Base-by-base conservation (phyloP, 805 yeast species). In the Candida chilensis region DNA sequence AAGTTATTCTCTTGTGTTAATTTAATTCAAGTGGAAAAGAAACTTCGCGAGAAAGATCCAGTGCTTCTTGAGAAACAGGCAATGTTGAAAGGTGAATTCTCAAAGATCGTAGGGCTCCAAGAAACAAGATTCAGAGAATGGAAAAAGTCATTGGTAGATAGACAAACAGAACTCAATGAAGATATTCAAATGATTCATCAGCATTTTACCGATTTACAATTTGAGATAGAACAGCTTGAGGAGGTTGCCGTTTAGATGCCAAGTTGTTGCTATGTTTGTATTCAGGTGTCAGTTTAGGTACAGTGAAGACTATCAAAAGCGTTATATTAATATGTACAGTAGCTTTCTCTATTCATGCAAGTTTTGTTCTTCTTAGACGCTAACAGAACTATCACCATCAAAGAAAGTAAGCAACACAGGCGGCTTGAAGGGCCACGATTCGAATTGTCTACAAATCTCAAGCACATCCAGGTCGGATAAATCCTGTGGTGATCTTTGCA, bases 371-470 rank as follows among this genome's bases (percentile, higher is more conserved):
- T n/a, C n/a, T n/a, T n/a, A n/a, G n/a, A n/a, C n/a, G n/a, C n/a
- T n/a, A n/a, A n/a, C n/a, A n/a, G n/a, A n/a, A n/a, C n/a, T n/a
- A n/a, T n/a, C n/a, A n/a, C n/a, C n/a, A n/a, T n/a, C n/a, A n/a
- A n/a, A n/a, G n/a, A n/a, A n/a, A n/a, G n/a, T n/a, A n/a, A n/a
- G n/a, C n/a, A n/a, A n/a, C n/a, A n/a, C n/a, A n/a, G n/a, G n/a
- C 0, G 94, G 96, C 50, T 78, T 86, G 61, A 87, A 90, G 0
- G 96, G 92, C 97, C 96, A 90, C 10, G 54, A 44, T 25, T 60
- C 64, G 46, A 79, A 85, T 3, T 55, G 60, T 3, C 67, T 52
- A 7, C 75, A 60, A 5, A 88, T 46, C 5, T 49, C 39, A 5
- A 60, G 34, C 36, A 79, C 59, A n/a, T 86, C 90, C 1, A 68